phyloP scores from a whole-genome alignment of 148 eudicot species.

The Vaccinium corymbosum region DNA sequence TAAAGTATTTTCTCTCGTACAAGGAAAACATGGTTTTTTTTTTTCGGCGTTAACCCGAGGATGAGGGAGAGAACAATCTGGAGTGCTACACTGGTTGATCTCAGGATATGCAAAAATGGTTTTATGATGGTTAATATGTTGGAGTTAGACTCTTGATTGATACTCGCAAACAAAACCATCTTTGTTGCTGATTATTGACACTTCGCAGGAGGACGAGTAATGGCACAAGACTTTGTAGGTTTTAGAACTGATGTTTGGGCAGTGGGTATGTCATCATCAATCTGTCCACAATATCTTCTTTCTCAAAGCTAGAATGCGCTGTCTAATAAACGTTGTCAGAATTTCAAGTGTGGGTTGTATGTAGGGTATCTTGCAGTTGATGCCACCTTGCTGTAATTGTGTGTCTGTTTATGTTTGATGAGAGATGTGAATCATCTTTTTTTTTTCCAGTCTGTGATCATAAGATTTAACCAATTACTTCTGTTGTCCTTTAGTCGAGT shows the following conservation, averaged over 20 bases:
- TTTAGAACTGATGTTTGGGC: not conserved
- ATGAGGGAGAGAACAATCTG: not conserved
- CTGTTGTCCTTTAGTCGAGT: not conserved
- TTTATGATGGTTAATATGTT: not conserved
- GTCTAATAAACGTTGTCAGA: not conserved
- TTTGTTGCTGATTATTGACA: not conserved
- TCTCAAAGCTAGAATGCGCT: not conserved
- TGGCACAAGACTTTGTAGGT: no score
- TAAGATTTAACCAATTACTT: not conserved
- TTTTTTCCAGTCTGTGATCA: not conserved
- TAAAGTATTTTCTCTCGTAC: not conserved
- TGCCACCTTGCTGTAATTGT: not conserved
- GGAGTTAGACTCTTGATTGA: not conserved
- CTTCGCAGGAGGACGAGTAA: not conserved
- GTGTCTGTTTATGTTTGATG: not conserved
- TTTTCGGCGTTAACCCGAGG: not conserved
- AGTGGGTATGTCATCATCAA: not conserved
- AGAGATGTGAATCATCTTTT: not conserved
- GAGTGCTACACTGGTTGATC: not conserved
- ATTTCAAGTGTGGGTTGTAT: not conserved
- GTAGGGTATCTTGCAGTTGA: not conserved
- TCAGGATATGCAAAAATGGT: constrained; percentile 5
- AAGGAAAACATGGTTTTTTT: not conserved
- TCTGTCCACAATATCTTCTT: not conserved
- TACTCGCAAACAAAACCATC: not conserved